These are phyloP conservation scores for Saccharomyces uvarum DNA, from an alignment of 1,139 yeast genomes.

Conservation along the genomic window DNA sequence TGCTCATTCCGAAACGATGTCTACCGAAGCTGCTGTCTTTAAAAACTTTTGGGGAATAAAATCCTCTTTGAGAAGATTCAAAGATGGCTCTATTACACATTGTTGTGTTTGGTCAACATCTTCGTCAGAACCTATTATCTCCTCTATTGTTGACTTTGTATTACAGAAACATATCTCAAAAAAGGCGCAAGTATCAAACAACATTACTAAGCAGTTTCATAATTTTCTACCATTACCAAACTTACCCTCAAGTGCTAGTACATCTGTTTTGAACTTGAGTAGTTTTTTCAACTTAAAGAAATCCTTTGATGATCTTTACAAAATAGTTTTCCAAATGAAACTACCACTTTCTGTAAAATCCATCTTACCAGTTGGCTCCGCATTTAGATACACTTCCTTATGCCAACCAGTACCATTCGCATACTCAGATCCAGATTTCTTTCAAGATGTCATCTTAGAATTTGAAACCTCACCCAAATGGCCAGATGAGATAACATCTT, in stretches of 20 bases:
- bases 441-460: slow-evolving; percentile 73
- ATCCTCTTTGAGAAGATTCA: slow-evolving; percentile 81
- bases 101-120: slow-evolving; percentile 78
- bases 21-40: slow-evolving; percentile 54
- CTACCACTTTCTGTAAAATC: slow-evolving; percentile 70
- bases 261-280: slow-evolving; percentile 44
- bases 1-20: slow-evolving; percentile 42
- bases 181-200: slow-evolving; percentile 38
- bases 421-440: slow-evolving; percentile 64
- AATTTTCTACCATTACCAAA: slow-evolving; percentile 53
- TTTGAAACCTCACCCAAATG: slow-evolving; percentile 87
- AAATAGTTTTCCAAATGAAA: slow-evolving; percentile 39
- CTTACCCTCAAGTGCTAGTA: slow-evolving; percentile 47
- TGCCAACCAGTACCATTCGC: slow-evolving; percentile 82
- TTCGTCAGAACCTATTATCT: slow-evolving; percentile 56
- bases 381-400: slow-evolving; percentile 66
- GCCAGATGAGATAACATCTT: slow-evolving; percentile 86
- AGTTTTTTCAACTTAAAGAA: slow-evolving; percentile 51
- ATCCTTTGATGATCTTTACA: slow-evolving; percentile 62
- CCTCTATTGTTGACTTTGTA: slow-evolving; percentile 56
- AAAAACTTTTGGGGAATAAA: slow-evolving; percentile 84
- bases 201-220: slow-evolving; percentile 39
- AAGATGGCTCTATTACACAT: slow-evolving; percentile 81
- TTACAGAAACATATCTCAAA: slow-evolving; percentile 56
- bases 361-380: slow-evolving; percentile 62